Evolutionary conservation across 2,329 filamentous ascomycete species (phyloP).

Genomic region (Alternaria postmessia): DNA sequence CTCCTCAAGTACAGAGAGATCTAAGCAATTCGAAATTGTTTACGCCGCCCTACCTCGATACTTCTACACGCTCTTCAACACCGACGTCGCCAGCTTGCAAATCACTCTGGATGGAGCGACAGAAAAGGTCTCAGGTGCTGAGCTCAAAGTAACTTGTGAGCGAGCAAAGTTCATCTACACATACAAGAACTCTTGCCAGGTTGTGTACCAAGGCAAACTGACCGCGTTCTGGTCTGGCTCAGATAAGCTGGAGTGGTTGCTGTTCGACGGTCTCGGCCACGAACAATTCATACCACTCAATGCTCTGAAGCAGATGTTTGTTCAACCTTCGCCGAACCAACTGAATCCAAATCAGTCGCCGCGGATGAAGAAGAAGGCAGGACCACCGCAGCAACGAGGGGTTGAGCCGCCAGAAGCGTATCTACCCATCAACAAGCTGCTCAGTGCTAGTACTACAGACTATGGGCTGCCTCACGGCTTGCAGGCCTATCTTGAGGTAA

Average conservation of each 20-base stretch:
- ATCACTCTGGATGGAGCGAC: constrained; percentile 77
- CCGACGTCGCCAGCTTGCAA: constrained; percentile 82
- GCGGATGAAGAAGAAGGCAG: constrained; percentile 61
- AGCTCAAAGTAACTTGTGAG: constrained; percentile 76
- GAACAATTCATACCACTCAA: constrained; percentile 84
- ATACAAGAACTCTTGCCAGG: constrained; percentile 82
- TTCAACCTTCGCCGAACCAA: constrained; percentile 56
- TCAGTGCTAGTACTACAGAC: constrained; percentile 56
- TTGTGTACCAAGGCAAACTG: constrained; percentile 79
- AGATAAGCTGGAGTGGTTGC: constrained; percentile 83
- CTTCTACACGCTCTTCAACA: constrained; percentile 88
- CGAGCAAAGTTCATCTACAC: constrained; percentile 87
- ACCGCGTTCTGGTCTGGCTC: constrained; percentile 79
- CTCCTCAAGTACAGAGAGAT: constrained; percentile 61
- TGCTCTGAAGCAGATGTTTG: constrained; percentile 58
- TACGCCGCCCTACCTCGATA: constrained; percentile 84
- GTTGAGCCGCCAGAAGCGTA: constrained; percentile 48
- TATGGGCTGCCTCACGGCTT: constrained; percentile 66
- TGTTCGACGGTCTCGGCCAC: constrained; percentile 78
- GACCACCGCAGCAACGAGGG: constrained; percentile 47
- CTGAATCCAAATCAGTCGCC: constrained; percentile 64
- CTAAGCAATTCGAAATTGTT: constrained; percentile 87
- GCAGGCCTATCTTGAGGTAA: constrained; percentile 69
- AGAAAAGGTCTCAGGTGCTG: constrained; percentile 67
- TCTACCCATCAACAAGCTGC: constrained; percentile 56